Evolutionary conservation across 148 eudicot genomes (phyloP).

Genomic region (Rhododendron vialii): DNA sequence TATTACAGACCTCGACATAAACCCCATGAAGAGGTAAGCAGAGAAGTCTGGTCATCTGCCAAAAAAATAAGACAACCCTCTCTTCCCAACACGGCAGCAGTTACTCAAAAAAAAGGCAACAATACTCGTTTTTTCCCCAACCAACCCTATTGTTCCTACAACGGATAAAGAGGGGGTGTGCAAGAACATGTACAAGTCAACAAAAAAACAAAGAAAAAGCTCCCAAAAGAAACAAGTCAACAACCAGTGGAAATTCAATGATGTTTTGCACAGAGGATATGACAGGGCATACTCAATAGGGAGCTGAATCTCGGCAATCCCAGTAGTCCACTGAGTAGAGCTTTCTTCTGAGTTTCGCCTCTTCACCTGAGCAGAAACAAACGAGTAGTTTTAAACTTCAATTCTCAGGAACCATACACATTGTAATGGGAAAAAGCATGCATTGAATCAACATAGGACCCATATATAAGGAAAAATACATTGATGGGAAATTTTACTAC

Average conservation of each 20-base stretch:
- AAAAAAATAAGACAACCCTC: background rate
- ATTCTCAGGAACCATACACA: background rate
- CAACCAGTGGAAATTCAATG: background rate
- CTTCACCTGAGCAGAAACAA: conserved; percentile 50
- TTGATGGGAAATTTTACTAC: background rate
- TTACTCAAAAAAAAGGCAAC: background rate
- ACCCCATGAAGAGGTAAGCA: background rate
- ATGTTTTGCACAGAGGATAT: background rate
- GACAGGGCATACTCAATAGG: conserved; percentile 75
- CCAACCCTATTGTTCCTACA: background rate
- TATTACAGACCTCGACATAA: background rate
- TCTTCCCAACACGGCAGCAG: background rate
- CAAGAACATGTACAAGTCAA: background rate
- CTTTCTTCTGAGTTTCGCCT: conserved; percentile 84
- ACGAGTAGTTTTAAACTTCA: background rate
- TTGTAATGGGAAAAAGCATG: background rate
- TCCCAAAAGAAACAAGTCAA: background rate
- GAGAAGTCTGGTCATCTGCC: background rate
- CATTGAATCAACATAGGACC: background rate
- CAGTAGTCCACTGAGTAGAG: conserved; percentile 99
- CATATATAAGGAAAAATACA: background rate
- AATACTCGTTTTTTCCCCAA: background rate
- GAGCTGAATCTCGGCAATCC: conserved; percentile 96
- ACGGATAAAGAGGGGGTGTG: background rate
- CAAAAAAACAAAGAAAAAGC: background rate